Base-by-base conservation (phyloP, 345 rosid genomes). In the Melastoma malabathricum region DNA sequence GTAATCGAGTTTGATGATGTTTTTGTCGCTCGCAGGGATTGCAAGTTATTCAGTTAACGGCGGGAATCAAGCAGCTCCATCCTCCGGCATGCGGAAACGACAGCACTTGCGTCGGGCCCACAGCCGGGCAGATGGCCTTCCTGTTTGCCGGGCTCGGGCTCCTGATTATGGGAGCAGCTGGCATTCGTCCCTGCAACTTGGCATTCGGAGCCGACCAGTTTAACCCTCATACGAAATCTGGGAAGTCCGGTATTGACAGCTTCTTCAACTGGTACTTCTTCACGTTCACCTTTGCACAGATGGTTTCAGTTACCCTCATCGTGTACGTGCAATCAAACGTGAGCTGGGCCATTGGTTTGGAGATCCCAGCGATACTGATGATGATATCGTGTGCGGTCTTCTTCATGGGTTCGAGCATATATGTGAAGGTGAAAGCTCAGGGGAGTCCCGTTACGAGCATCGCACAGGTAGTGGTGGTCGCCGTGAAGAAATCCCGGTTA, bases 391-490 rank as follows among this genome's bases (percentile, higher is more conserved):
- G 67, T 27, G 49, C 46, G 2, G 27, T 67, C 18, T 62, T 46
- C 65, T 60, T 66, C 60, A 31, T 52, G 53, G 70, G 70, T 13
- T 60, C 65, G 10, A 66, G 43, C 48, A 31, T 66, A 47, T 66
- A 59, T 15, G 70, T 66, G 38, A 60, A 19, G 47, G 57, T 60
- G 14, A 60, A 56, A 43, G 58, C 63, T 23, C 27, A 51, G 2
- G 96, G 96, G 16, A 83, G 92, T 62, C 96, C 96, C 1, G 43
- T 83, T 64, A 75, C 75, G 13, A 70, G 89, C 65, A 70, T 83
- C 0, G 68, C 56, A 13, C 75, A 67, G 51, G 79, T 74, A 22
- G 14, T 70, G 12, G 65, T 56, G 5, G 79, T 56, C 6, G 49
- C 75, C 3, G 44, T 61, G 47, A 70, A 70, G 68, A 74, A 74